Conservation (phyloP, 2,329 filamentous ascomycete genomes). For the Cladobotryum mycophilum region DNA sequence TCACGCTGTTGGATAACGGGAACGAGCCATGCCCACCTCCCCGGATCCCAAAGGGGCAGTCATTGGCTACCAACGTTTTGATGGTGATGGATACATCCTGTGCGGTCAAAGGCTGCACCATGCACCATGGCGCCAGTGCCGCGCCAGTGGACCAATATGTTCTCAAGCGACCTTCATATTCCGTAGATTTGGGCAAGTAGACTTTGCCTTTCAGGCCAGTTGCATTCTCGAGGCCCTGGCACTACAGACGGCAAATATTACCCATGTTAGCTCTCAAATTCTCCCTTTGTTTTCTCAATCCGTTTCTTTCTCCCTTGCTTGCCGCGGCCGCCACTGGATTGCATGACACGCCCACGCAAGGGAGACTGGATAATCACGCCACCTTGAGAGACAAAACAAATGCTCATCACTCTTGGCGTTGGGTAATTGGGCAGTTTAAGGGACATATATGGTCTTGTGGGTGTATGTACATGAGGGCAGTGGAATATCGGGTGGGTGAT, state of each 20-base stretch:
- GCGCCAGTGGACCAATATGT: conserved; percentile 33
- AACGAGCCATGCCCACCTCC: conserved; percentile 32
- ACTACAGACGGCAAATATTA: not conserved
- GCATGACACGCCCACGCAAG: too few species aligned
- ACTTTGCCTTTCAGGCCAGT: conserved; percentile 23
- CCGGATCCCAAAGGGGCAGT: conserved; percentile 33
- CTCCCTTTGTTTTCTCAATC: not conserved
- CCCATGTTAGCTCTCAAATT: not conserved
- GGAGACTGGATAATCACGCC: too few species aligned
- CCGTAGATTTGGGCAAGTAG: conserved; percentile 20
- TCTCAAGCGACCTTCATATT: conserved; percentile 25
- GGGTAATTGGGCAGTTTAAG: too few species aligned
- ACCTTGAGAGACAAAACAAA: too few species aligned
- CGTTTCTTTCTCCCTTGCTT: not conserved
- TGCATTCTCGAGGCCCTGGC: not conserved
- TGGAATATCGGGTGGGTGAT: not conserved
- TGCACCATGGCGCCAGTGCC: conserved; percentile 29
- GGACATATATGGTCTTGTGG: not conserved
- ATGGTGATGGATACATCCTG: conserved; percentile 32
- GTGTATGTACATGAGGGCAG: not conserved
- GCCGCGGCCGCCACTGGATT: too few species aligned
- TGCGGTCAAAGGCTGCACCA: conserved; percentile 27
- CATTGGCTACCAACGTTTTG: conserved; percentile 23
- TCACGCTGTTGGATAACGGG: conserved; percentile 28
- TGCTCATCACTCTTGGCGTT: too few species aligned